Conservation (phyloP, 441 rosid species). For the Macaranga tanarius region DNA sequence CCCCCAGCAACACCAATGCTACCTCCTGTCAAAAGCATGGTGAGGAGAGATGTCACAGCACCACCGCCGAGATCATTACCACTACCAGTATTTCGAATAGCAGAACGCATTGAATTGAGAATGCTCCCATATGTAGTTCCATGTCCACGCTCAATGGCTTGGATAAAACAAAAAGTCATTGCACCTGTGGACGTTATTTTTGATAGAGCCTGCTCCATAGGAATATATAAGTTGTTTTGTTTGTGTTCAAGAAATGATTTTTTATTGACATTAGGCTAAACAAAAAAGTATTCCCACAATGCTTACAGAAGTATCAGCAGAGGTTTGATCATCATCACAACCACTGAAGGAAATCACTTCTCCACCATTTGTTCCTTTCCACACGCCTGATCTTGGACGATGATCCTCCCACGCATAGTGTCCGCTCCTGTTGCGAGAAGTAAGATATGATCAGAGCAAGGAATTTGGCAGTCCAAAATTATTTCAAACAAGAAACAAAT, state of each 20-base stretch:
- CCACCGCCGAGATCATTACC: conserved; percentile 52
- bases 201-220: conserved; percentile 62
- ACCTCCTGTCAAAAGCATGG: conserved; percentile 83
- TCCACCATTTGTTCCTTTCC: conserved; percentile 92
- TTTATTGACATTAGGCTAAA: neutral
- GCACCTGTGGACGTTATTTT: conserved; percentile 88
- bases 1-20: conserved; percentile 43
- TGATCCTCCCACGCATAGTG: conserved; percentile 89
- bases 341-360: conserved; percentile 85
- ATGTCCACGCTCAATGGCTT: conserved; percentile 77
- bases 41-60: conserved; percentile 62
- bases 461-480: conserved; percentile 1
- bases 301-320: conserved; percentile 88
- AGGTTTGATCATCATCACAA: conserved; percentile 89
- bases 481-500: neutral
- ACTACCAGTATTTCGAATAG: conserved; percentile 52
- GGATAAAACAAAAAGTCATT: conserved; percentile 92
- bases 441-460: neutral
- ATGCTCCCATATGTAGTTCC: conserved; percentile 77
- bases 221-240: conserved; percentile 1
- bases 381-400: conserved; percentile 77
- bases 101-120: conserved; percentile 71
- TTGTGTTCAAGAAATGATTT: neutral
- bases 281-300: neutral
- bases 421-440: conserved; percentile 49